Conservation (phyloP, 805 yeast species). For the Ogataea kodamae region DNA sequence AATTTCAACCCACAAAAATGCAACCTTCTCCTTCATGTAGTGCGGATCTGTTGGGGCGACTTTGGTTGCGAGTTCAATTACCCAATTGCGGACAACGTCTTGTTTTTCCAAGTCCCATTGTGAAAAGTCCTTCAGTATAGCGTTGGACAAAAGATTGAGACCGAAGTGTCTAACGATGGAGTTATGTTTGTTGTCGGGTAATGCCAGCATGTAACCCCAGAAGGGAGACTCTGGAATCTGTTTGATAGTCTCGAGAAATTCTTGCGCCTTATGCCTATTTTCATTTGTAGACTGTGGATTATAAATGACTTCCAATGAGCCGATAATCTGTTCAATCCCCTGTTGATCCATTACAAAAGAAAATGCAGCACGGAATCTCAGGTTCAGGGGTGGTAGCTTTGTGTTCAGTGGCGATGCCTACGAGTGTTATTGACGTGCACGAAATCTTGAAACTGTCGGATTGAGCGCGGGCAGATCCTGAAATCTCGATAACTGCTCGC, state of each 20-base stretch:
- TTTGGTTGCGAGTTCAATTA: slow-evolving; percentile 68
- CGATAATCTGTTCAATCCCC: slow-evolving; percentile 70
- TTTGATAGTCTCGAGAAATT: slow-evolving; percentile 72
- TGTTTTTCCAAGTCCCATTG: slow-evolving; percentile 52
- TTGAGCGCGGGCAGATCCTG: neutral
- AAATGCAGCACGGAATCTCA: neutral
- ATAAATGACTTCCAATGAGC: slow-evolving; percentile 75
- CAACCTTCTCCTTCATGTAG: slow-evolving; percentile 83
- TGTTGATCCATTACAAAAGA: slow-evolving; percentile 50
- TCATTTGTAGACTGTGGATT: slow-evolving; percentile 59
- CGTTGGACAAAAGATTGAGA: slow-evolving; percentile 68
- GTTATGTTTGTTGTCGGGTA: slow-evolving; percentile 56
- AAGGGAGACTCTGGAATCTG: slow-evolving; percentile 78
- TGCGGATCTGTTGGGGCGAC: slow-evolving; percentile 73
- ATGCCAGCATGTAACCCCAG: slow-evolving; percentile 87
- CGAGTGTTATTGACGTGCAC: slow-evolving; percentile 2
- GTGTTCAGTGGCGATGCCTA: too few relatives aligned
- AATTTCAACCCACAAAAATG: slow-evolving; percentile 85
- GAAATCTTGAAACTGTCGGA: neutral
- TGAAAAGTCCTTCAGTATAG: slow-evolving; percentile 60
- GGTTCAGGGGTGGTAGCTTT: neutral
- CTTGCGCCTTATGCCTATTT: slow-evolving; percentile 52
- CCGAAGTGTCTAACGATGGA: slow-evolving; percentile 88
- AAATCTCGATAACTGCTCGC: neutral
- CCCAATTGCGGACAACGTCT: slow-evolving; percentile 76